Conservation (phyloP, 345 rosid species). For the Aurinia saxatilis region DNA sequence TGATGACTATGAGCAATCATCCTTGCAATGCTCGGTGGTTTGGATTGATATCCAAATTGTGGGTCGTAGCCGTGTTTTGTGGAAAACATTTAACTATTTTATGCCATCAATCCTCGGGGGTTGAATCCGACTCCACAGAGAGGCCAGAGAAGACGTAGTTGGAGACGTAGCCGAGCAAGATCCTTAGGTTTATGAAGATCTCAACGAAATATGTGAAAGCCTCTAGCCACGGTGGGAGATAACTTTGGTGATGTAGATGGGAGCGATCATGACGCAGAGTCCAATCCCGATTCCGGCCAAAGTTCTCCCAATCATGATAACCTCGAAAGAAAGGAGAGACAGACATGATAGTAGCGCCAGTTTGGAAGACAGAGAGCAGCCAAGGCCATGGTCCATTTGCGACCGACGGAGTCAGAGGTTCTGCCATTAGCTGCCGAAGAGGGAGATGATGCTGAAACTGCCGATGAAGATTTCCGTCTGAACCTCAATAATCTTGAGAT, state of each 20-base stretch:
- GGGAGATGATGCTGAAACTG: slow-evolving; percentile 64
- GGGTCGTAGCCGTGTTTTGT: too few relatives aligned
- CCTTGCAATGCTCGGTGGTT: too few relatives aligned
- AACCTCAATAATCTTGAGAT: slow-evolving; percentile 68
- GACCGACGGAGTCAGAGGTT: slow-evolving; percentile 70
- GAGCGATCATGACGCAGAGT: slow-evolving; percentile 88
- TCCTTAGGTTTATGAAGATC: slow-evolving; percentile 74
- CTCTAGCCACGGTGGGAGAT: slow-evolving; percentile 59
- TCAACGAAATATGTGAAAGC: slow-evolving; percentile 87
- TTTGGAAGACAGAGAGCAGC: slow-evolving; percentile 79
- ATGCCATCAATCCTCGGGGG: too few relatives aligned
- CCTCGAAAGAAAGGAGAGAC: slow-evolving; percentile 61
- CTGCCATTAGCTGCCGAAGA: slow-evolving; percentile 83
- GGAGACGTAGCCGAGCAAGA: slow-evolving; percentile 85
- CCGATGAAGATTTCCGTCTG: slow-evolving; percentile 80
- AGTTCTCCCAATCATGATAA: slow-evolving; percentile 69
- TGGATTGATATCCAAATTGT: too few relatives aligned
- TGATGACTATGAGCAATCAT: too few relatives aligned
- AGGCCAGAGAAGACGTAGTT: slow-evolving; percentile 74
- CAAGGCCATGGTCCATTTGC: slow-evolving; percentile 92
- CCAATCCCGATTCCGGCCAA: slow-evolving; percentile 83
- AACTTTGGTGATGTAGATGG: slow-evolving; percentile 86
- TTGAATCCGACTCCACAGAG: too few relatives aligned
- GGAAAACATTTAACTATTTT: too few relatives aligned
- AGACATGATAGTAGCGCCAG: slow-evolving; percentile 73